Percentiles rank a stretch among this genome's conserved stretches.
These are phyloP conservation scores for Clavariopsis aquatica DNA, from an alignment of 495 filamentous ascomycete genomes.

Conservation along the genomic window DNA sequence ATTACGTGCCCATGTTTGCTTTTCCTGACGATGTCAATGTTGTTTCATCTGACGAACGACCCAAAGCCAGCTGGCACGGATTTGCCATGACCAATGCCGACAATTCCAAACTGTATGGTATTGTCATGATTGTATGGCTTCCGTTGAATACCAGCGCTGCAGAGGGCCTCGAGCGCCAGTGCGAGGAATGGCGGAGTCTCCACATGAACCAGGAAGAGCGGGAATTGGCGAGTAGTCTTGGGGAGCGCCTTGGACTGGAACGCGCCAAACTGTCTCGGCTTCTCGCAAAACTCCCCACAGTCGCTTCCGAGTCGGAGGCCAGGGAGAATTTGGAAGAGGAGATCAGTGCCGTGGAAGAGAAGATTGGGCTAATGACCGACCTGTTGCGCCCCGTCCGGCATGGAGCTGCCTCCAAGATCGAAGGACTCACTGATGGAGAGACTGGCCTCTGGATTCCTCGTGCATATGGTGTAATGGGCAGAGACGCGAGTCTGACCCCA, in stretches of 20 bases:
- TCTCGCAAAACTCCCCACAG: conserved; percentile 75
- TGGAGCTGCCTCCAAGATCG: conserved; percentile 93
- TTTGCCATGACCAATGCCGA: conserved; percentile 97
- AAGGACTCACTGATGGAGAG: conserved; percentile 92
- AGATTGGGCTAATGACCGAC: conserved; percentile 95
- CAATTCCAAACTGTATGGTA: conserved; percentile 86
- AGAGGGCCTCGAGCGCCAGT: conserved; percentile 84
- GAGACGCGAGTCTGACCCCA: conserved; percentile 76
- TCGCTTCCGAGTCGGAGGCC: conserved; percentile 75
- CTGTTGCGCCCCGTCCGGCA: conserved; percentile 89
- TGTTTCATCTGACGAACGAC: conserved; percentile 90
- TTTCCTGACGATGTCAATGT: conserved; percentile 98
- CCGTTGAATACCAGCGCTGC: conserved; percentile 79
- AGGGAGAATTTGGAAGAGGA: conserved; percentile 87
- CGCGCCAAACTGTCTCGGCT: conserved; percentile 86
- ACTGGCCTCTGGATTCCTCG: conserved; percentile 96
- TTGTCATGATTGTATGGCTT: conserved; percentile 90
- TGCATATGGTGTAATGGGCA: conserved; percentile 88
- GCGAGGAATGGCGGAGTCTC: conserved; percentile 88
- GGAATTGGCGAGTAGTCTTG: conserved; percentile 89
- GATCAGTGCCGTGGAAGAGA: conserved; percentile 94
- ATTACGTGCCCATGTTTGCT: conserved; percentile 98
- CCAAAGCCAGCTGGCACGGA: conserved; percentile 94
- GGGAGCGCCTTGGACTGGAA: conserved; percentile 85
- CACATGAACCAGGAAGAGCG: conserved; percentile 97